Percentiles rank a stretch among this genome's conserved stretches.
Conservation (phyloP, 2,329 filamentous ascomycete genomes). For the Rutstroemia sydowiana region DNA sequence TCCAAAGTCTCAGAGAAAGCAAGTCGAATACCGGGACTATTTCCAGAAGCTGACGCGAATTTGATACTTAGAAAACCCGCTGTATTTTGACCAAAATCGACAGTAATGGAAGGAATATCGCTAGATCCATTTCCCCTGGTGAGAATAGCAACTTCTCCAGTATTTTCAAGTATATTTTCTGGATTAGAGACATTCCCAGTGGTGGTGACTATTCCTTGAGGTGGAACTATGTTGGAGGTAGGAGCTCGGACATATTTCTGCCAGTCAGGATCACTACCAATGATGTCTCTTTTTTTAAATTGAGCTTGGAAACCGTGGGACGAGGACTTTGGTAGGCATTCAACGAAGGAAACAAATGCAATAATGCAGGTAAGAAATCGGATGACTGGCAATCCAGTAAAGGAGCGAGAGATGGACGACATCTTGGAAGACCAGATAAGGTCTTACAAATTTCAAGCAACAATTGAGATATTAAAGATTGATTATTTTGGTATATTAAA, state of each 20-base stretch:
- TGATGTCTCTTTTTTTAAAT: neutral
- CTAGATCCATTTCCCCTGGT: slow-evolving; percentile 15
- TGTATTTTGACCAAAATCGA: slow-evolving; percentile 45
- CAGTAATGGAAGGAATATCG: slow-evolving; percentile 33
- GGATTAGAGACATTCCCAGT: slow-evolving; percentile 35
- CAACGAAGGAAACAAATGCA: neutral
- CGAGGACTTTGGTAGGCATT: neutral
- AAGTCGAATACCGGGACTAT: slow-evolving; percentile 35
- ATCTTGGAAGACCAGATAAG: too few species aligned
- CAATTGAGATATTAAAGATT: too few species aligned
- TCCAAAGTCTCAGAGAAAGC: slow-evolving; percentile 43
- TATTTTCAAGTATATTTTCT: slow-evolving; percentile 28
- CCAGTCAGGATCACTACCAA: slow-evolving; percentile 25
- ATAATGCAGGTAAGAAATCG: neutral
- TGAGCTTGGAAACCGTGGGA: neutral
- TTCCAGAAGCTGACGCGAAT: slow-evolving; percentile 32
- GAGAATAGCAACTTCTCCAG: slow-evolving; percentile 29
- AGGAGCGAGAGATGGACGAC: too few species aligned
- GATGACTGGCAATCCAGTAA: too few species aligned
- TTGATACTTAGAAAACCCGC: slow-evolving; percentile 38
- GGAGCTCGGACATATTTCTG: slow-evolving; percentile 36
- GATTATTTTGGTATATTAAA: too few species aligned
- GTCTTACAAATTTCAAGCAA: too few species aligned
- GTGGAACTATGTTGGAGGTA: slow-evolving; percentile 27
- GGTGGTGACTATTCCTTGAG: slow-evolving; percentile 30